A percentile compares a stretch with the other conserved stretches of the same genome.
Conservation (phyloP, 805 yeast species). For the Yarrowia deformans region DNA sequence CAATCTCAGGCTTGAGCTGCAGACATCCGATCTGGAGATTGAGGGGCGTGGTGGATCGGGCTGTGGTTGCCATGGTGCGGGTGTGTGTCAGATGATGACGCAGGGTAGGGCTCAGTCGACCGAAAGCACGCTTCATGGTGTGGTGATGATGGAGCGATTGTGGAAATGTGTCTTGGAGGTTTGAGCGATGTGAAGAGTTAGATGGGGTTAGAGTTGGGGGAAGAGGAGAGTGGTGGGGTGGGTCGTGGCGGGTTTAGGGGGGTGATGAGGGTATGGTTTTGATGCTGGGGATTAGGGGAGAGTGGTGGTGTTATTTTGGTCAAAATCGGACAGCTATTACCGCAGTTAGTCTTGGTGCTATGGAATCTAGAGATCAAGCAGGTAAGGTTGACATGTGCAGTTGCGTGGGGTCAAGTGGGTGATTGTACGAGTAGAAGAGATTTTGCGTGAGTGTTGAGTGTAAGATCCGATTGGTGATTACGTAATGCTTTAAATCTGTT, state of each 20-base stretch:
- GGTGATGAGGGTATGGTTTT: too few relatives aligned
- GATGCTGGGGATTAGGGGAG: not conserved
- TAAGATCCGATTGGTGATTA: too few relatives aligned
- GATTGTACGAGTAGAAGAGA: too few relatives aligned
- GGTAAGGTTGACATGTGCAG: too few relatives aligned
- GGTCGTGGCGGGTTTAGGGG: not conserved
- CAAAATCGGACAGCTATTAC: not conserved
- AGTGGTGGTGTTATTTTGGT: rapidly evolving
- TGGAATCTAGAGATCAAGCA: too few relatives aligned
- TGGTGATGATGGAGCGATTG: not conserved
- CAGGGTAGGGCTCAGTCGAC: not conserved
- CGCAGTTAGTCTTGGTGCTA: too few relatives aligned
- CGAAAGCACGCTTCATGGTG: conserved; percentile 20
- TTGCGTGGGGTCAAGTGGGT: too few relatives aligned
- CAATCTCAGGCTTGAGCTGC: conserved; percentile 34
- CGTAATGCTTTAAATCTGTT: too few relatives aligned
- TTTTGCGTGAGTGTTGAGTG: too few relatives aligned
- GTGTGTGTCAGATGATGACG: not conserved
- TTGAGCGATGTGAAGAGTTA: not conserved
- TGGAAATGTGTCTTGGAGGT: not conserved
- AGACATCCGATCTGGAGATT: conserved; percentile 30
- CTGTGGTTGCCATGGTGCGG: conserved; percentile 30
- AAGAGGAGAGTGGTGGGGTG: not conserved
- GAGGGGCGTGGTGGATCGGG: conserved; percentile 16
- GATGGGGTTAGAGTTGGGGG: conserved; percentile 6